Evolutionary conservation across 768 basidiomycete genomes (phyloP), one percentile per base, ranked within the genome.

Genomic region (Tephrocybe sp.): DNA sequence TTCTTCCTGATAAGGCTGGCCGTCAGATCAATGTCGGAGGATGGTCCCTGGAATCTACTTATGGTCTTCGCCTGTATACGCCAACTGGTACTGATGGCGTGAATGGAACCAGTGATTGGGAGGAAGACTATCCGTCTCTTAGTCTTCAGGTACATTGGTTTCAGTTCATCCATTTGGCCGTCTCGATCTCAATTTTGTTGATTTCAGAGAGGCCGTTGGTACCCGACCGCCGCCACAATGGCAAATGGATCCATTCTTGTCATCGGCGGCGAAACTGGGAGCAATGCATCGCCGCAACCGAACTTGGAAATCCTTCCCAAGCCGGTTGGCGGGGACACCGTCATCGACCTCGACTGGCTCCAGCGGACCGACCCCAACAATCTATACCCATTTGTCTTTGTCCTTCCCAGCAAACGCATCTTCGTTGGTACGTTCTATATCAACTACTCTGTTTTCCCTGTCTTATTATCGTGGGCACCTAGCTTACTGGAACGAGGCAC

Each of bases 401-500:
- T 90, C 6, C 76, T 92, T 14, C 88, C 90, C 0, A 84, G 83
- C 39, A 80, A 80, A 1, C 75, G 77, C 28, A 68, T 92, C 58
- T 90, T 91, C 62, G 75, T 87, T 34, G 85, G 88, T 86, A 44
- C 45, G 79, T 68, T 9, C n/a, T 40, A 9, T 34, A 8, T 3
- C 3, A 12, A 8, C 3, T 39, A n/a, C 26, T 7, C 11, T 2
- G 9, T 23, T 36, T 4, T 30, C 12, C 8, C 33, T 15, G 7
- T 39, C 36, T 38, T 21, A 44, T 11, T 39, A 21, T 21, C 5
- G 11, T 3, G 43, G 15, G 20, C n/a, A n/a, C n/a, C n/a, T 52
- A 89, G 87, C 75, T 0, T 90, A 91, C 61, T 90, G 83, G 70
- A 91, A 92, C 55, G 86, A 91, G 65, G 90, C 89, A 0, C 83